phyloP scores from a whole-genome alignment of 1,284 basidiomycete genomes.

The Boletellus sp. region DNA sequence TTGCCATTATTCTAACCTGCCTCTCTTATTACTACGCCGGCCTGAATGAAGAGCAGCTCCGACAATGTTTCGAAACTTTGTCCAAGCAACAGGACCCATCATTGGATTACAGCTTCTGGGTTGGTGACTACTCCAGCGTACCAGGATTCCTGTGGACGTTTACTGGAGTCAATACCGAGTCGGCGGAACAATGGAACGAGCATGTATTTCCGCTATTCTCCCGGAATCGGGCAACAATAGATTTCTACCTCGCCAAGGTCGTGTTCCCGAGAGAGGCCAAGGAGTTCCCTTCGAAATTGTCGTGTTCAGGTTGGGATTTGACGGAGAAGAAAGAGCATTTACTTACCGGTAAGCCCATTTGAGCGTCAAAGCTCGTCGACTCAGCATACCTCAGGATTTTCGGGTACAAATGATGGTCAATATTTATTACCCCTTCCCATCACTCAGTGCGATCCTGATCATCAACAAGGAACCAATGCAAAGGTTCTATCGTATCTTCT shows the following conservation, averaged over 20 bases:
- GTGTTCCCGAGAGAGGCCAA: slow-evolving; percentile 35
- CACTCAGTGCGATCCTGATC: not conserved
- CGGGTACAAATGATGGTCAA: slow-evolving; percentile 1
- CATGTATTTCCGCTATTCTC: slow-evolving; percentile 36
- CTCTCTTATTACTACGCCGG: slow-evolving; percentile 53
- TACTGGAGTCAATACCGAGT: slow-evolving; percentile 41
- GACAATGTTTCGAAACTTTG: slow-evolving; percentile 39
- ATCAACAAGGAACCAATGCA: slow-evolving; percentile 3
- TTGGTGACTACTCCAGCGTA: slow-evolving; percentile 18
- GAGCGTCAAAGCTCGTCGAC: not conserved
- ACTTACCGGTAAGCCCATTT: slow-evolving; percentile 17
- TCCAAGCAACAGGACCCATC: slow-evolving; percentile 43
- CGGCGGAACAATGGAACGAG: slow-evolving; percentile 32
- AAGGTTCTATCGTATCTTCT: slow-evolving; percentile 1
- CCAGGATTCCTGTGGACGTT: slow-evolving; percentile 33
- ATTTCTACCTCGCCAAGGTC: slow-evolving; percentile 47
- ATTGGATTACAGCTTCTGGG: slow-evolving; percentile 43
- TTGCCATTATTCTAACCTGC: slow-evolving; percentile 46
- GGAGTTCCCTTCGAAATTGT: slow-evolving; percentile 45
- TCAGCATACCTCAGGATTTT: not conserved
- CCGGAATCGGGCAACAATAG: slow-evolving; percentile 38
- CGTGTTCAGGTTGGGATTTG: slow-evolving; percentile 52
- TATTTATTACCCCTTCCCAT: slow-evolving; percentile 1
- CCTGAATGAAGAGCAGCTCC: slow-evolving; percentile 40
- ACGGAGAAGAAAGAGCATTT: slow-evolving; percentile 36